Evolutionary conservation across 768 basidiomycete genomes (phyloP), one percentile per base, ranked within the genome.

Genomic region (Xerocomellus amylosporus): DNA sequence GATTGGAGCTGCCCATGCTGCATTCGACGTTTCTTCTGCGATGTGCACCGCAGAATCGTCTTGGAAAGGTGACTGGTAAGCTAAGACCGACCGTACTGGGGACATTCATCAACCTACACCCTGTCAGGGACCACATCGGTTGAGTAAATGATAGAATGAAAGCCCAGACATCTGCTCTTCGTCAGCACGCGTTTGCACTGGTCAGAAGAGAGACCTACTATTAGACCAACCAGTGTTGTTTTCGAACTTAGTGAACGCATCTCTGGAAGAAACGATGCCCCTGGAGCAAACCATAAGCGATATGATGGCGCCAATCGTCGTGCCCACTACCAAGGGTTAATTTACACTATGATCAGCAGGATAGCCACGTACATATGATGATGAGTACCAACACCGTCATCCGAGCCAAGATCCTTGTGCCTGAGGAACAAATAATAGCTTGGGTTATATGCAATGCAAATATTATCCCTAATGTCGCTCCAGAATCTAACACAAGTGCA

Each of bases 31-130:
- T 66, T 79, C 76, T 55, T 78, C 77, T 4, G 78, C 70, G 17
- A 79, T 76, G 51, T 78, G 77, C 7, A 73, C 78, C 10, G 75
- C 77, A 19, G 77, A 79, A 59, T 79, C 77, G 36, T 78, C 77
- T 79, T 59, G 13, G 34, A 24, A 46, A 22, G 42, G 12, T 15
- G 30, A 24, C 33, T 2, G 26, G 12, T 45, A 13, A 39, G 36
- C 19, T 19, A 24, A 10, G 17, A 41, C 34, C 5, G 13, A 17
- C 8, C 15, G n/a, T n/a, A 2, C 12, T 20, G n/a, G 12, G 19
- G 14, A 44, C 6, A 26, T 8, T 7, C 8, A 17, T 40, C 14
- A 28, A 55, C 59, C 24, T 33, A 66, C 64, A 67, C 38, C 68
- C 61, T 15, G 63, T 68, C 31, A 61, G 42, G 24, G 53, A 54